phyloP scores from a whole-genome alignment of 2,329 filamentous ascomycete species.

The Orbilia javanica region DNA sequence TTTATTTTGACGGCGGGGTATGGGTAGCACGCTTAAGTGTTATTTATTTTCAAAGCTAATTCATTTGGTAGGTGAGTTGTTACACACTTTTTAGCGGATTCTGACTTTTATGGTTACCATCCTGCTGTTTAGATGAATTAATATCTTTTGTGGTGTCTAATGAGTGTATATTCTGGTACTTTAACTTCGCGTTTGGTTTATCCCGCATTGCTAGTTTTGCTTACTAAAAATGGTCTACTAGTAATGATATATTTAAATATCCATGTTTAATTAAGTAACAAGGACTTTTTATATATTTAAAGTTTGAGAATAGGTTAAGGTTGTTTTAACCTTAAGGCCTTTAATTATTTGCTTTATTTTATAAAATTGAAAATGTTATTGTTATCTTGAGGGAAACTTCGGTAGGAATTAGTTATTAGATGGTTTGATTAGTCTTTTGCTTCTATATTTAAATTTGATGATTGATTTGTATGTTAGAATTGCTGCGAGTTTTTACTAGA shows the following conservation, averaged over 20 bases:
- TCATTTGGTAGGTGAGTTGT: slow-evolving; percentile 67
- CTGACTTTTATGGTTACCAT: slow-evolving; percentile 67
- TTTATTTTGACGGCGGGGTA: slow-evolving; percentile 65
- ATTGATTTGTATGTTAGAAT: slow-evolving; percentile 67
- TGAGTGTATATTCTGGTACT: slow-evolving; percentile 66
- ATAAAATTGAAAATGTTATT: slow-evolving; percentile 67
- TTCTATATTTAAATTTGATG: slow-evolving; percentile 64
- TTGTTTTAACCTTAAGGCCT: slow-evolving; percentile 65
- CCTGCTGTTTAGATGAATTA: slow-evolving; percentile 67
- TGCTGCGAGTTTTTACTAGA: slow-evolving; percentile 67
- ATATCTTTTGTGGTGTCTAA: slow-evolving; percentile 67
- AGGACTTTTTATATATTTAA: slow-evolving; percentile 66
- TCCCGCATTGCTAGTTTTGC: slow-evolving; percentile 65
- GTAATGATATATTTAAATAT: slow-evolving; percentile 66
- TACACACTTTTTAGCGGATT: slow-evolving; percentile 67
- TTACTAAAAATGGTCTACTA: slow-evolving; percentile 67
- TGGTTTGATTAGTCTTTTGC: slow-evolving; percentile 65
- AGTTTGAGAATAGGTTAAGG: slow-evolving; percentile 66
- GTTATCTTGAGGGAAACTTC: slow-evolving; percentile 67
- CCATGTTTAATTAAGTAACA: slow-evolving; percentile 65
- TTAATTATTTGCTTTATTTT: slow-evolving; percentile 67
- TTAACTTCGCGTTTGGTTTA: slow-evolving; percentile 66
- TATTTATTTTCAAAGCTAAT: slow-evolving; percentile 67
- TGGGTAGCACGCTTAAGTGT: slow-evolving; percentile 66
- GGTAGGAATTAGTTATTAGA: slow-evolving; percentile 66